Conservation (phyloP, 2,329 filamentous ascomycete species). For the Orbilia brochopaga region DNA sequence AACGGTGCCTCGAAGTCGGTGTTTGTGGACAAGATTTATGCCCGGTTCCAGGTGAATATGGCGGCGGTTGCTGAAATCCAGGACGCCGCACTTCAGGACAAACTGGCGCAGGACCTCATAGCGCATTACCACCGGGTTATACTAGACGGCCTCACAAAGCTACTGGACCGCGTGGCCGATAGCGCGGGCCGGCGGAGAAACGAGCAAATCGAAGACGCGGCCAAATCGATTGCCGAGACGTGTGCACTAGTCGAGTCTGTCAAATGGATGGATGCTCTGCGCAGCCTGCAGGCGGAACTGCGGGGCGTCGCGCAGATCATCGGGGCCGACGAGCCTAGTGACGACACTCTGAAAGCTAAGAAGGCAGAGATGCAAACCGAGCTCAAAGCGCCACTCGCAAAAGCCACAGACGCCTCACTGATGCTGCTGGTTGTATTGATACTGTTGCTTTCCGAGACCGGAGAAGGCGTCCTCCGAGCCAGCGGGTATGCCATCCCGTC, state of each 20-base stretch:
- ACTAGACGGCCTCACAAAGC: conserved; percentile 31
- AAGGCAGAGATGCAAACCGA: conserved; percentile 52
- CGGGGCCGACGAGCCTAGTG: conserved; percentile 34
- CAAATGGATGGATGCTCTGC: conserved; percentile 19
- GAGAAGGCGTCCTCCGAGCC: conserved; percentile 52
- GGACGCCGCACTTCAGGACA: conserved; percentile 37
- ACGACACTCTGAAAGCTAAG: conserved; percentile 36
- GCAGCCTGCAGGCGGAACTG: conserved; percentile 21
- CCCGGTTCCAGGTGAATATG: conserved; percentile 28
- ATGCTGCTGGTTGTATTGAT: conserved; percentile 53
- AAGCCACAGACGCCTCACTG: conserved; percentile 50
- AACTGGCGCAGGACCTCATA: conserved; percentile 39
- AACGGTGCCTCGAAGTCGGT: conserved; percentile 25
- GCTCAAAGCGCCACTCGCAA: conserved; percentile 51
- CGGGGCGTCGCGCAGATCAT: conserved; percentile 12
- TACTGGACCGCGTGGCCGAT: conserved; percentile 32
- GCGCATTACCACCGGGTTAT: conserved; percentile 35
- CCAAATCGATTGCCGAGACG: conserved; percentile 12
- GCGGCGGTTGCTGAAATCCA: conserved; percentile 22
- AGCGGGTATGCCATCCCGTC: conserved; percentile 52
- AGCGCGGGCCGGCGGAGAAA: conserved; percentile 30
- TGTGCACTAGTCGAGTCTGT: conserved; percentile 13
- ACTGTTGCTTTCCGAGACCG: conserved; percentile 52
- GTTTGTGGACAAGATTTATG: conserved; percentile 39
- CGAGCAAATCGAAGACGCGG: conserved; percentile 34